phyloP scores from a whole-genome alignment of 2,329 filamentous ascomycete species.

The Daldinia sp. region DNA sequence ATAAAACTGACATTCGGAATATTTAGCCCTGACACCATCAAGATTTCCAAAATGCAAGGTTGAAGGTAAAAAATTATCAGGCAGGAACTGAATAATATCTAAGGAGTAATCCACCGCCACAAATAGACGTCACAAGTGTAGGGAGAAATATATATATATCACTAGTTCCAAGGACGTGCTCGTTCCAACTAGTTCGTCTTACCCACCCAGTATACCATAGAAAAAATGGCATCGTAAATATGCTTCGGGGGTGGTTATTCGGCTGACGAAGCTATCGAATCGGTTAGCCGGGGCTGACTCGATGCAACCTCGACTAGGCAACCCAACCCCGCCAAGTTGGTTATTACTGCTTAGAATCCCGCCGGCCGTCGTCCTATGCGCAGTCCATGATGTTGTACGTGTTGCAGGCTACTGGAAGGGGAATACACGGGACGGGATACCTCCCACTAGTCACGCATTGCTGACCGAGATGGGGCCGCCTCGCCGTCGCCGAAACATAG shows the following conservation, averaged over 20 bases:
- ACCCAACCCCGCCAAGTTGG: conserved; percentile 34
- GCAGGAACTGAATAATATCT: too few relatives aligned
- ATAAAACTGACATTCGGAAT: neutral
- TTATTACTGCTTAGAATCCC: conserved; percentile 23
- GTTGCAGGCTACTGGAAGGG: conserved; percentile 23
- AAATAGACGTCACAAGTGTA: neutral
- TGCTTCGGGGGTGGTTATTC: conserved; percentile 21
- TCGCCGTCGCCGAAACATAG: conserved; percentile 32
- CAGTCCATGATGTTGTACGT: conserved; percentile 23
- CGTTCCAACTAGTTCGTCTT: conserved; percentile 2
- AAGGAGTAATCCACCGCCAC: neutral
- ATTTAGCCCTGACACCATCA: neutral
- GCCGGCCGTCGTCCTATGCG: conserved; percentile 27
- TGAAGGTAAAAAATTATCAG: neutral
- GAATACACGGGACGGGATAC: conserved; percentile 25
- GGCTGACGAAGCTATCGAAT: conserved; percentile 34
- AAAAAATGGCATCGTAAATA: conserved; percentile 17
- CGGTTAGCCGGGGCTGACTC: conserved; percentile 38
- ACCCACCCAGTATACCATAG: conserved; percentile 6
- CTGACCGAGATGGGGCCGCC: conserved; percentile 34
- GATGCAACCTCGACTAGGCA: conserved; percentile 33
- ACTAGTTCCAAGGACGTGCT: conserved; percentile 6
- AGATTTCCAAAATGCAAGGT: neutral
- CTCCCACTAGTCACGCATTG: conserved; percentile 23
- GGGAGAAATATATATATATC: neutral